These are phyloP conservation scores for Blastocystis sp. DNA, from an alignment of 352 stramenopile genomes.

Conservation along the genomic window DNA sequence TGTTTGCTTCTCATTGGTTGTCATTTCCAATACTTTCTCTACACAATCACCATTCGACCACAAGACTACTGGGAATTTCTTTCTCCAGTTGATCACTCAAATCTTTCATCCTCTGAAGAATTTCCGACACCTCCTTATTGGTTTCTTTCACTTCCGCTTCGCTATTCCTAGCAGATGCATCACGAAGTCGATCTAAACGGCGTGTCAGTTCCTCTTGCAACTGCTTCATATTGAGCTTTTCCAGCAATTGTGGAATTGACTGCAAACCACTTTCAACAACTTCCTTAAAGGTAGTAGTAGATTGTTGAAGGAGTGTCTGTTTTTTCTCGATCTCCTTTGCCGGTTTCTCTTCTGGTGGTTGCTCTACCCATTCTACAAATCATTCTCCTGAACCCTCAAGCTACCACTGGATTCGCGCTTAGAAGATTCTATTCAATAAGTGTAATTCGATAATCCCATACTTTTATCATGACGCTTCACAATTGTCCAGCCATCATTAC, in stretches of 20 bases:
- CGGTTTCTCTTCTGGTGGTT: background rate
- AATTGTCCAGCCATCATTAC: conserved; percentile 19
- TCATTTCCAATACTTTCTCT: conserved; percentile 56
- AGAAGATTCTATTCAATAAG: background rate
- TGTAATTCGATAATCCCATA: background rate
- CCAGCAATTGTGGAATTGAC: conserved; percentile 34
- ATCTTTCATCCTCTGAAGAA: conserved; percentile 7
- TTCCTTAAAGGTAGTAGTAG: background rate
- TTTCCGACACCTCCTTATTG: conserved; percentile 22
- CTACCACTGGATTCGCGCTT: background rate
- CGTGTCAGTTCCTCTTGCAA: conserved; percentile 37
- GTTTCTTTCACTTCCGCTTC: background rate
- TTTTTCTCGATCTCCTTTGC: background rate
- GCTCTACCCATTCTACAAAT: background rate
- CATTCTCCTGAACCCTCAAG: background rate
- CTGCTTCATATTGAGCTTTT: conserved; percentile 48
- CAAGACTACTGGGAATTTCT: background rate
- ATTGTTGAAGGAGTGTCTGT: background rate
- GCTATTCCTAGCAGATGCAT: background rate
- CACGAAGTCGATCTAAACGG: conserved; percentile 8
- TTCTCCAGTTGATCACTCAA: conserved; percentile 34
- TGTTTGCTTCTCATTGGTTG: conserved; percentile 38
- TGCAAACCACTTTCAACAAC: conserved; percentile 20
- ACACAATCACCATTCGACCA: background rate
- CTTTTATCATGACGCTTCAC: conserved; percentile 27